A percentile compares a stretch with the other conserved stretches of the same genome.
phyloP scores from a whole-genome alignment of 2,329 filamentous ascomycete genomes.

The Alternaria incomplexa region DNA sequence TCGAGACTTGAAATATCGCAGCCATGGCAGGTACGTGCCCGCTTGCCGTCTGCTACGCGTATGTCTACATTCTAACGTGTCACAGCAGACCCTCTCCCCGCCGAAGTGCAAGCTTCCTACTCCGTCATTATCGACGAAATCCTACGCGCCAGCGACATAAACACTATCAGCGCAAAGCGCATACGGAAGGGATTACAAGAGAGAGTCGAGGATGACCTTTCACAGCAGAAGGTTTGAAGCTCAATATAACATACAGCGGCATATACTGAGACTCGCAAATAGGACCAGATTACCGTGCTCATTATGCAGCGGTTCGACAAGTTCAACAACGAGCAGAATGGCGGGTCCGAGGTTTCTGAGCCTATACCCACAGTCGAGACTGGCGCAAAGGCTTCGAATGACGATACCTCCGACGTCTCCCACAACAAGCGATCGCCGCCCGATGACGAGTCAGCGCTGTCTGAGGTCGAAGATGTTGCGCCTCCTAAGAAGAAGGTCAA shows the following conservation, averaged over 20 bases:
- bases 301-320: constrained; percentile 60
- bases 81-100: constrained; percentile 48
- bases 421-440: constrained; percentile 52
- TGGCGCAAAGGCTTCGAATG: constrained; percentile 31
- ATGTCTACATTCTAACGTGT: constrained; percentile 14
- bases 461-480: constrained; percentile 47
- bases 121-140: constrained; percentile 68
- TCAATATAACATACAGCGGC: neutral
- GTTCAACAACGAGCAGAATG: constrained; percentile 47
- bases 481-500: constrained; percentile 64
- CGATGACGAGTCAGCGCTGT: constrained; percentile 50
- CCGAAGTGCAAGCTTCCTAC: constrained; percentile 58
- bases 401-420: constrained; percentile 33
- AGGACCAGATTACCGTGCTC: constrained; percentile 55
- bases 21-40: constrained; percentile 40
- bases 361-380: constrained; percentile 49
- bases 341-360: constrained; percentile 42
- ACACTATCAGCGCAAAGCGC: constrained; percentile 69
- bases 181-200: constrained; percentile 69
- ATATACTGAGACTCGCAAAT: constrained; percentile 18
- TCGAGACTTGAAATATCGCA: constrained; percentile 13
- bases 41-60: constrained; percentile 1
- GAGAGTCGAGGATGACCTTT: constrained; percentile 65
- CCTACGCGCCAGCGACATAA: constrained; percentile 64
- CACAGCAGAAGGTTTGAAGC: constrained; percentile 63